These are phyloP conservation scores for Cryptococcus hybrid DNA, from an alignment of 1,284 basidiomycete species.

Conservation along the genomic window DNA sequence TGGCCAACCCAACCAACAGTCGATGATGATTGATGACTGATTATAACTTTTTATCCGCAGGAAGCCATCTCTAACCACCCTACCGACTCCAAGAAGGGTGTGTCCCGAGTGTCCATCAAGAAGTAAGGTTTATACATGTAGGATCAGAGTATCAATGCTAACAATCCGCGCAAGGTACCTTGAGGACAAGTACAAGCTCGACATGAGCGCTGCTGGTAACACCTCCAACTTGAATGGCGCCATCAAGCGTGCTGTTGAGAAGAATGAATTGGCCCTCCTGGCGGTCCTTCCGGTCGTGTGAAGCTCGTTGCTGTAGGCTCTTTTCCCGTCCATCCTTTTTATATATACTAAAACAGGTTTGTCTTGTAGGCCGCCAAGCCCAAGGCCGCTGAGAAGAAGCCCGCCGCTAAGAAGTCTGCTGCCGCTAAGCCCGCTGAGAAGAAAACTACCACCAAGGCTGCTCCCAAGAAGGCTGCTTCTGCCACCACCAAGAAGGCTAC, in stretches of 20 bases:
- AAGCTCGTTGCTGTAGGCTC: conserved; percentile 59
- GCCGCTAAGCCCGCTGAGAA: background rate
- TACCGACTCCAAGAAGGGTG: conserved; percentile 76
- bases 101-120: conserved; percentile 89
- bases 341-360: background rate
- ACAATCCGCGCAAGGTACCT: conserved; percentile 57
- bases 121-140: conserved; percentile 58
- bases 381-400: conserved; percentile 50
- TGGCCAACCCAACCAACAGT: too few relatives aligned
- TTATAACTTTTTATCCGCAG: conserved; percentile 24
- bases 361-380: background rate
- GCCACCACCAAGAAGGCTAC: background rate
- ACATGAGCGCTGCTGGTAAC: conserved; percentile 69
- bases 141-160: background rate
- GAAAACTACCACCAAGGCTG: background rate
- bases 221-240: conserved; percentile 77
- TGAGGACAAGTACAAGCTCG: conserved; percentile 72
- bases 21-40: too few relatives aligned
- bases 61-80: conserved; percentile 75
- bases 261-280: conserved; percentile 75
- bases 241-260: conserved; percentile 74
- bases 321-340: background rate
- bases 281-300: conserved; percentile 77
- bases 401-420: background rate
- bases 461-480: background rate